These are phyloP conservation scores for Agapanthus africanus DNA, from an alignment of 106 monocot genomes.

Conservation along the genomic window DNA sequence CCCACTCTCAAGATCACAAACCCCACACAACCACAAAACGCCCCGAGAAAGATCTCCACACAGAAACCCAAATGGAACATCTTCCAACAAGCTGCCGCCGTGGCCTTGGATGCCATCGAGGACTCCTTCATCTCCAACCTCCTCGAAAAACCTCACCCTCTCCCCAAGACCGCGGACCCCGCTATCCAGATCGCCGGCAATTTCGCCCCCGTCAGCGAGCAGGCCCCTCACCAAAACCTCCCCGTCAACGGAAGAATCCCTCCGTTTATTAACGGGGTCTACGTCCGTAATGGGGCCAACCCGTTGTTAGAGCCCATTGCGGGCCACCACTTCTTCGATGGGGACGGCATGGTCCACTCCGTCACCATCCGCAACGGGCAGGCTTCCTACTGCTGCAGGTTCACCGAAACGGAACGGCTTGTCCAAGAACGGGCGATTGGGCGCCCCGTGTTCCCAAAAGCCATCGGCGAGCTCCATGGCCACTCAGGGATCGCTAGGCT, in stretches of 20 bases:
- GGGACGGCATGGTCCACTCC: constrained; percentile 76
- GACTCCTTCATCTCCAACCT: constrained; percentile 29
- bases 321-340: constrained; percentile 72
- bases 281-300: constrained; percentile 66
- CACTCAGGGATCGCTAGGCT: constrained; percentile 65
- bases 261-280: constrained; percentile 36
- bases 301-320: constrained; percentile 45
- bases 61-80: constrained; percentile 20
- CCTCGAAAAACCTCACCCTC: constrained; percentile 34
- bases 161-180: constrained; percentile 52
- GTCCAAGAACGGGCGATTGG: constrained; percentile 43
- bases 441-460: constrained; percentile 51
- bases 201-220: constrained; percentile 62
- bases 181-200: constrained; percentile 69
- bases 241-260: constrained; percentile 47
- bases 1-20: background rate
- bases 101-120: constrained; percentile 43
- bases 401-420: constrained; percentile 51
- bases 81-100: constrained; percentile 37
- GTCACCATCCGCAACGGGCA: constrained; percentile 30
- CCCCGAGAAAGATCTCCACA: background rate
- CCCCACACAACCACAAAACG: background rate
- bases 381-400: constrained; percentile 52
- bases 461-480: constrained; percentile 75
- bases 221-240: constrained; percentile 22